Evolutionary conservation across 768 basidiomycete genomes (phyloP).

Genomic region (Phaeotremella fagi): DNA sequence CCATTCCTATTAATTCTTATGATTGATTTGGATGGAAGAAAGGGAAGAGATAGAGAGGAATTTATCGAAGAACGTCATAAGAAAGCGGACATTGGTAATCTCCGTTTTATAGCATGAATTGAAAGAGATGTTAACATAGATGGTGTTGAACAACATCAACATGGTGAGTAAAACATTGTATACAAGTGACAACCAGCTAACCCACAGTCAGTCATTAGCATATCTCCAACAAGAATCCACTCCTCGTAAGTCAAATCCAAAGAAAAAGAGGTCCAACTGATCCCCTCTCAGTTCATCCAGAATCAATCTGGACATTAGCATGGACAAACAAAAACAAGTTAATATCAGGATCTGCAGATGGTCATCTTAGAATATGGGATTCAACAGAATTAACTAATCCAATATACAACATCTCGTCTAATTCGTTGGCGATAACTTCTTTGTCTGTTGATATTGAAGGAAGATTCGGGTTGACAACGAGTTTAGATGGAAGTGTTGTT

Average conservation of each 20-base stretch:
- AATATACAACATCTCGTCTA: conserved; percentile 59
- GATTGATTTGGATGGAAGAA: neutral
- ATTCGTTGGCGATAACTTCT: conserved; percentile 79
- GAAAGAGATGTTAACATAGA: neutral
- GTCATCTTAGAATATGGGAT: conserved; percentile 41
- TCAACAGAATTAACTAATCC: conserved; percentile 55
- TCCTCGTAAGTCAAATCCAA: conserved; percentile 17
- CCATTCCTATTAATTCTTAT: neutral
- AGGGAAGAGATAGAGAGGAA: neutral
- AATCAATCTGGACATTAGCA: conserved; percentile 43
- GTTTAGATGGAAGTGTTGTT: conserved; percentile 74
- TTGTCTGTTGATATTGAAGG: conserved; percentile 66
- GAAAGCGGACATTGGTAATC: neutral
- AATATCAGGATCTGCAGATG: conserved; percentile 43
- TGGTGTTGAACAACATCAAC: no score
- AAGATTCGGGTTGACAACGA: conserved; percentile 65
- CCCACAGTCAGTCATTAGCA: conserved; percentile 31
- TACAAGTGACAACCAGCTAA: no score
- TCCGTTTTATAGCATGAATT: no score
- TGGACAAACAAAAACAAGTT: conserved; percentile 42
- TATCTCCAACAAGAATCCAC: conserved; percentile 42
- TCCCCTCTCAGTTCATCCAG: conserved; percentile 31
- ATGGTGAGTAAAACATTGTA: no score
- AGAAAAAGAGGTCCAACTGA: neutral
- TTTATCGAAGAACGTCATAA: neutral